A percentile compares a stretch with the other conserved stretches of the same genome.
Conservation (phyloP, 345 rosid species). For the Rhodamnia argentea region DNA sequence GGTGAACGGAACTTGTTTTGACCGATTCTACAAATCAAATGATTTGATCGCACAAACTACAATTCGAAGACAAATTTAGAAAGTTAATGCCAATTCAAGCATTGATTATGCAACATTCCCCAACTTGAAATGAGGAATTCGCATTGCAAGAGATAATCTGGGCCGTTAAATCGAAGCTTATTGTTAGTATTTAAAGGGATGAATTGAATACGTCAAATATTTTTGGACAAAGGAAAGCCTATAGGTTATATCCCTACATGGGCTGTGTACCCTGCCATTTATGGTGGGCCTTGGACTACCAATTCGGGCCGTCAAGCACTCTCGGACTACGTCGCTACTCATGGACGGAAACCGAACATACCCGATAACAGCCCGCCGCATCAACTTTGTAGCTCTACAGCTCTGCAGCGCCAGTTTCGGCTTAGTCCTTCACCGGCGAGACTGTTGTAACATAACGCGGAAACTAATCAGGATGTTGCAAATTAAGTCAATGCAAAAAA, state of each 20-base stretch:
- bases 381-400: background rate
- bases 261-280: background rate
- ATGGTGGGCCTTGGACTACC: background rate
- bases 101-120: background rate
- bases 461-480: too few species aligned
- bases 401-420: background rate
- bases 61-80: background rate
- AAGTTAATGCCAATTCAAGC: background rate
- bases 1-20: background rate
- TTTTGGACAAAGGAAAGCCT: background rate
- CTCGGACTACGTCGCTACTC: background rate
- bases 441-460: background rate
- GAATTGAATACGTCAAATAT: background rate
- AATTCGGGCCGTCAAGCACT: background rate
- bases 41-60: background rate
- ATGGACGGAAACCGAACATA: background rate
- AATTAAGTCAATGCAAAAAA: too few species aligned
- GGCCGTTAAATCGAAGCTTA: background rate
- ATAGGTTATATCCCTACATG: background rate
- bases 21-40: background rate
- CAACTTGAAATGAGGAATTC: background rate
- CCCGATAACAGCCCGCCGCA: background rate
- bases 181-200: background rate
- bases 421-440: background rate
- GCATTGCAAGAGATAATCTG: background rate